Evolutionary conservation across 1,139 yeast species (phyloP).

Genomic region (Blastobotrys raffinosifermentans): DNA sequence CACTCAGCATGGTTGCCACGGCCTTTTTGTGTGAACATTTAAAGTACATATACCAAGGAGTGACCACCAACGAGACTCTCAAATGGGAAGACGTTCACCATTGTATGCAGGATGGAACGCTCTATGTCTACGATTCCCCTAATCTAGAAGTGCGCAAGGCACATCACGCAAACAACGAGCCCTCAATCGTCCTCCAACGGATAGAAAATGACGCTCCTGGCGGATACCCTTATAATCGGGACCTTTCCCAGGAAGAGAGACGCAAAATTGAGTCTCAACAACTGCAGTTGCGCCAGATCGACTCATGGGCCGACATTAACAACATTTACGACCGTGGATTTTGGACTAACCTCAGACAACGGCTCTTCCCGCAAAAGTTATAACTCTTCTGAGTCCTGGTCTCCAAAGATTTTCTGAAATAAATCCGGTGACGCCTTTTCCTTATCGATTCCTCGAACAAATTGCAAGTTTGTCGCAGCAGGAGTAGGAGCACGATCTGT

Average conservation of each 20-base stretch:
- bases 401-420: too few relatives aligned
- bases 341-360: slow-evolving; percentile 40
- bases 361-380: slow-evolving; percentile 26
- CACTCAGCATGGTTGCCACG: slow-evolving; percentile 48
- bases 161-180: slow-evolving; percentile 16
- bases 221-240: slow-evolving; percentile 23
- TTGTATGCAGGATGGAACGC: slow-evolving; percentile 44
- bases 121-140: slow-evolving; percentile 33
- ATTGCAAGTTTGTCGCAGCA: too few relatives aligned
- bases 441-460: too few relatives aligned
- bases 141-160: slow-evolving; percentile 10
- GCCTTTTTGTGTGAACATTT: slow-evolving; percentile 60
- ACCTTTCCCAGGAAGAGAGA: slow-evolving; percentile 24
- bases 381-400: too few relatives aligned
- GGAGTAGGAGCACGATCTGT: too few relatives aligned
- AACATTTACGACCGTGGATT: slow-evolving; percentile 71
- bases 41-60: slow-evolving; percentile 63
- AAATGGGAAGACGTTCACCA: slow-evolving; percentile 78
- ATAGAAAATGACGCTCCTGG: slow-evolving; percentile 19
- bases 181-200: slow-evolving; percentile 29
- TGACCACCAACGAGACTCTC: slow-evolving; percentile 82
- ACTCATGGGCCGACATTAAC: slow-evolving; percentile 43
- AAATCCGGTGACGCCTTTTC: too few relatives aligned
- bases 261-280: slow-evolving; percentile 17
- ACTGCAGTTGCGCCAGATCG: slow-evolving; percentile 30